Evolutionary conservation across 2,329 filamentous ascomycete species (phyloP), one percentile per base, ranked within the genome.

Genomic region (Xylariaceae sp.): DNA sequence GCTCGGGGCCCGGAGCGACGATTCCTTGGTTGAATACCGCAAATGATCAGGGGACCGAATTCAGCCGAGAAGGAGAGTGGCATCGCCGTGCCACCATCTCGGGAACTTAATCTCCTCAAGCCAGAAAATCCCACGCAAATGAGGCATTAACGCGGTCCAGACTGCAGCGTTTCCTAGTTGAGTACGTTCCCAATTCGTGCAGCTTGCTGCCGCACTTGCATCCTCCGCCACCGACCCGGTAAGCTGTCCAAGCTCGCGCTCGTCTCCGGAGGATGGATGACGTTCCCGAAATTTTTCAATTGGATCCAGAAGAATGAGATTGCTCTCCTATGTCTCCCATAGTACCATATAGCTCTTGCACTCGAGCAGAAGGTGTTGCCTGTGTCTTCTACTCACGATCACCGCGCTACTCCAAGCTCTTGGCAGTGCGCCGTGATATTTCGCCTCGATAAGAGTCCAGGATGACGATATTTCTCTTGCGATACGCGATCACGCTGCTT

Each of bases 1-100:
- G 22, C 22, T 26, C 22, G 22, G 22, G 11, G 22, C 19, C 37
- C 37, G 38, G 38, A 39, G 34, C 31, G 19, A 34, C 38, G 30
- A 31, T 39, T 39, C 38, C 38, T 39, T 39, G 38, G 22, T 17
- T 13, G 11, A 29, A 34, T 39, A n/a, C 13, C 32, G 38, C 38
- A 34, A 39, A 34, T 3, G 32, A 26, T 26, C 22, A 26, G 19
- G 16, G 13, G 22, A 11, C 30, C 19, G 30, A 12, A 38, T 39
- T 39, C 29, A 39, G 38, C 38, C 38, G 38, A 13, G 15, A 31
- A 38, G 3, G 16, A 19, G 3, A 9, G 32, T 32, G 28, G 26
- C 29, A 38, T 30, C 37, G 24, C 16, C 9, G 9, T n/a, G 9
- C 9, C 11, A 9, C 16, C 26, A 19, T 31, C 28, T 28, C 3